phyloP scores from a whole-genome alignment of 345 rosid species.

The Sisymbrium irio region DNA sequence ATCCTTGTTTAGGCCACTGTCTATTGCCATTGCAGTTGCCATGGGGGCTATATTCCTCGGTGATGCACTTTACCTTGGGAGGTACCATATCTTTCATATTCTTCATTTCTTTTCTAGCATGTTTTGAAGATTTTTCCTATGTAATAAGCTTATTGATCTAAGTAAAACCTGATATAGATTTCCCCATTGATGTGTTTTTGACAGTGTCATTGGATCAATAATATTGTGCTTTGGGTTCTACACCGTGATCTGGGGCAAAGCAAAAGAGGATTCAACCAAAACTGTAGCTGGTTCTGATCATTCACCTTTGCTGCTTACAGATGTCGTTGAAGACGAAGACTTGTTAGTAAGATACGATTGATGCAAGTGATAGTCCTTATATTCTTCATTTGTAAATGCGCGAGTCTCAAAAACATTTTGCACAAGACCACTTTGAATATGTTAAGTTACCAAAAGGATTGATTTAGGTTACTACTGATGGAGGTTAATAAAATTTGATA shows the following conservation, averaged over 20 bases:
- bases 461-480: too few relatives aligned
- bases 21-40: slow-evolving; percentile 35
- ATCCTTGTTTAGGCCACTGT: slow-evolving; percentile 39
- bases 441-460: too few relatives aligned
- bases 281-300: neutral
- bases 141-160: neutral
- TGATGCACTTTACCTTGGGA: slow-evolving; percentile 36
- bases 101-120: neutral
- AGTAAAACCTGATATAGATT: neutral
- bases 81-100: slow-evolving; percentile 15
- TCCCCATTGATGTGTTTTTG: neutral
- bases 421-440: too few relatives aligned
- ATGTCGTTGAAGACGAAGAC: neutral
- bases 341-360: neutral
- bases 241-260: slow-evolving; percentile 30
- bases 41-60: slow-evolving; percentile 36
- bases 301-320: slow-evolving; percentile 5
- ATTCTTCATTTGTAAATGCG: neutral
- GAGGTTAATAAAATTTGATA: too few relatives aligned
- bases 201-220: slow-evolving; percentile 23
- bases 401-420: neutral
- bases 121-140: neutral
- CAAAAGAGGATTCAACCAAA: slow-evolving; percentile 28
- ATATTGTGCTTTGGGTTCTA: slow-evolving; percentile 25
- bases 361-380: neutral